Evolutionary conservation across 805 yeast species (phyloP).

Genomic region (Candida vartiovaarae): DNA sequence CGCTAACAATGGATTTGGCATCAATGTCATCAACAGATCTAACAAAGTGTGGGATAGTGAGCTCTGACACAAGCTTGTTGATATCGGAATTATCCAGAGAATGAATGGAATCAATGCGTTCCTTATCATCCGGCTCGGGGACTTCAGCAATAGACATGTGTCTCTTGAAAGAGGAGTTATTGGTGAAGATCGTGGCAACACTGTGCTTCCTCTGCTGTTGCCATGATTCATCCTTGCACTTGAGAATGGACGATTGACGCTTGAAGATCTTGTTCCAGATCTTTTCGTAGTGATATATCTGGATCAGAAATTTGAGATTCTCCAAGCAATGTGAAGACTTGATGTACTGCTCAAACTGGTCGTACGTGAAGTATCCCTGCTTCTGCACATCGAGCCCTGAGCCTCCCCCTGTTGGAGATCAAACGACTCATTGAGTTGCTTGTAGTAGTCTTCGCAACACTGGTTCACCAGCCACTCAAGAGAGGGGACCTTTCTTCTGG

Average conservation of each 20-base stretch:
- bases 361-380: conserved; percentile 7
- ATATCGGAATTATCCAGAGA: conserved; percentile 9
- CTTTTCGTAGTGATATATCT: conserved; percentile 39
- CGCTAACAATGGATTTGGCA: conserved; percentile 13
- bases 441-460: conserved; percentile 23
- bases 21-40: conserved; percentile 17
- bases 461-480: conserved; percentile 23
- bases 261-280: conserved; percentile 30
- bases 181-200: conserved; percentile 17
- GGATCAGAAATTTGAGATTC: conserved; percentile 37
- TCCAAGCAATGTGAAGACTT: conserved; percentile 37
- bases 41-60: conserved; percentile 14
- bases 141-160: conserved; percentile 18
- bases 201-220: conserved; percentile 14
- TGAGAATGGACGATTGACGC: conserved; percentile 25
- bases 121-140: conserved; percentile 4
- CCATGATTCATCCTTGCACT: conserved; percentile 22
- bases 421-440: conserved; percentile 2
- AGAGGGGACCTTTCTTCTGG: conserved; percentile 13
- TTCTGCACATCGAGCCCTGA: background rate
- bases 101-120: conserved; percentile 7
- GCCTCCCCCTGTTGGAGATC: background rate
- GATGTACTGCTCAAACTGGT: conserved; percentile 30
- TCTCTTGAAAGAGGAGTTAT: conserved; percentile 11
- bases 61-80: conserved; percentile 8